Evolutionary conservation across 768 basidiomycete genomes (phyloP).

Genomic region (Pleurotus sapidus): DNA sequence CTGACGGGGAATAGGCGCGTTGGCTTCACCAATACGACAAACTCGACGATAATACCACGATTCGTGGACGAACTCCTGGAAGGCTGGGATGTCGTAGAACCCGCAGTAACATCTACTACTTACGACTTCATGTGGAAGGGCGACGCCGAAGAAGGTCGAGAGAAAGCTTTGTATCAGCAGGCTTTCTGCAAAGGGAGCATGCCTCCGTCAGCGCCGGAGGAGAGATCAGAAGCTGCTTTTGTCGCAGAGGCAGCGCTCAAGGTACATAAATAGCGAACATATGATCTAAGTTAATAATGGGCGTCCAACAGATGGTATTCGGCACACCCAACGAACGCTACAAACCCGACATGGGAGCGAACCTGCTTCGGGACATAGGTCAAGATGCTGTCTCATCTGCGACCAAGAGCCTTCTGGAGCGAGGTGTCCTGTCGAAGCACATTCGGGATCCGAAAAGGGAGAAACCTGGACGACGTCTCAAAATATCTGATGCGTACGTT

Average conservation of each 20-base stretch:
- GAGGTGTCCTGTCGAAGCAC: constrained; percentile 65
- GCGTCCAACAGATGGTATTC: constrained; percentile 61
- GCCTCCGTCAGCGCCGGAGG: constrained; percentile 17
- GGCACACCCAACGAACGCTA: constrained; percentile 72
- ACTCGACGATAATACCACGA: constrained; percentile 33
- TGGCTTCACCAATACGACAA: constrained; percentile 49
- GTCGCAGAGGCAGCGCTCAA: constrained; percentile 73
- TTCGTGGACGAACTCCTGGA: constrained; percentile 41
- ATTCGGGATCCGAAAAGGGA: constrained; percentile 59
- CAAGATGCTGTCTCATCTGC: constrained; percentile 54
- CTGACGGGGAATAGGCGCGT: constrained; percentile 49
- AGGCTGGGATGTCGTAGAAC: constrained; percentile 52
- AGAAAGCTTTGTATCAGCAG: constrained; percentile 60
- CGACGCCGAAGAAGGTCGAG: constrained; percentile 70
- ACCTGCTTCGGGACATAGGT: constrained; percentile 54
- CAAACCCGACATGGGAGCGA: constrained; percentile 53
- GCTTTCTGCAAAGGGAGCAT: constrained; percentile 48
- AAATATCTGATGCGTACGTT: constrained; percentile 68
- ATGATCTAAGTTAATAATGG: no score
- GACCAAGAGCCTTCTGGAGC: constrained; percentile 55
- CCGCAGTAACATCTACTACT: constrained; percentile 33
- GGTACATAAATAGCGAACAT: constrained; percentile 32
- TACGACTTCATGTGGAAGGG: constrained; percentile 80
- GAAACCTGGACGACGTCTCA: constrained; percentile 71
- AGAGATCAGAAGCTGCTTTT: constrained; percentile 36